Base-by-base conservation (phyloP, 805 yeast genomes). In the Yarrowia divulgata region DNA sequence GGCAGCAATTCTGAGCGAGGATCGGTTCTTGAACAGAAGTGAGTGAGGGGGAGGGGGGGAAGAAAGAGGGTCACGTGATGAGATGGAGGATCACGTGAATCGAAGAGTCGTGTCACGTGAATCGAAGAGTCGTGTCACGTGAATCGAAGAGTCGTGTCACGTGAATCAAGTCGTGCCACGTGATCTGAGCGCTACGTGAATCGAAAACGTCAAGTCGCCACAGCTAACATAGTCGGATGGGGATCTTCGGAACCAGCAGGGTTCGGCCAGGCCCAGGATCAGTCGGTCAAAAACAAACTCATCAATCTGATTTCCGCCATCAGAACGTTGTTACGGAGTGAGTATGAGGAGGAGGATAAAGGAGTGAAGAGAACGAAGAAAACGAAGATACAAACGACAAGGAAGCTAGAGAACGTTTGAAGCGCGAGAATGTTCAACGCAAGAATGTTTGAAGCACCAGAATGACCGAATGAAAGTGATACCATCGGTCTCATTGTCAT, bases 1-100 rank as follows among this genome's bases (percentile, higher is more conserved):
- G 0, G 85, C 90, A 37, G 95, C 95, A 0, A 88, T 90, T 43
- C 83, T 90, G 67, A 89, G 90, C 76, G 96, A 90, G 74, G 95
- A 90, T 74, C 80, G 97, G 70, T 90, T 90, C 74, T 81, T 90
- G 70, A 87, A 88, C 74, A 81, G 97, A 79, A 85, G 84, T 81
- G 75, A 69, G 83, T 77, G 19, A 2, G 9, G 19, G 32, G 18
- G 16, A 6, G 18, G 8, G 32, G 16, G n/a, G 3, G 32, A 46
- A 2, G 50, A 5, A 32, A 13, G 16, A n/a, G 12, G 23, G 40
- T n/a, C 34, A 37, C 32, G 40, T 62, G 46, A 29, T 29, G 8
- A 12, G 42, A 10, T 18, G 8, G 42, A 34, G 6, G 23, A 4
- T 35, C 62, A 37, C 46, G 46, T 39, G 46, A 55, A n/a, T n/a